These are phyloP conservation scores for Purpureocillium takamizusanense DNA, from an alignment of 2,329 filamentous ascomycete species.

Conservation along the genomic window DNA sequence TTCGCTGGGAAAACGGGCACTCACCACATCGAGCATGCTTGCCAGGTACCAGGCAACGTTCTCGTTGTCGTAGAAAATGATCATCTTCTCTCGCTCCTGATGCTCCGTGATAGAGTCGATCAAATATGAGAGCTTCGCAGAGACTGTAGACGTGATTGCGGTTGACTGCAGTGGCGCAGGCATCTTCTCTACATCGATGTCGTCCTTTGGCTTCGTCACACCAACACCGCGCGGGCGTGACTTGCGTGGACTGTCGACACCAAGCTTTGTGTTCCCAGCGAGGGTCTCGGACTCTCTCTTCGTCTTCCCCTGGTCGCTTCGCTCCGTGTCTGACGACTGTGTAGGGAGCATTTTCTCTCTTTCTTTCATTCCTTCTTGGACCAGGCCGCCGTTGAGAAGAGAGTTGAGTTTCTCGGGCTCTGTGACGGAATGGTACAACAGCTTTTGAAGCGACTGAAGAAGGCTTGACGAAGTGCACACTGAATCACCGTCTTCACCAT, in stretches of 20 bases:
- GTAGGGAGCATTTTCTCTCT: conserved; percentile 20
- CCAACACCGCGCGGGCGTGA: conserved; percentile 20
- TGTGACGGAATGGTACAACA: conserved; percentile 35
- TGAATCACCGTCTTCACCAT: conserved; percentile 37
- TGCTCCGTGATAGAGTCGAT: conserved; percentile 62
- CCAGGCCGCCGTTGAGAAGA: conserved; percentile 36
- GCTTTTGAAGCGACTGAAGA: conserved; percentile 42
- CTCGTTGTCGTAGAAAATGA: conserved; percentile 87
- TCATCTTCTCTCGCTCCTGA: conserved; percentile 69
- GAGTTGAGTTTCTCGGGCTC: conserved; percentile 34
- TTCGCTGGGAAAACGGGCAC: conserved; percentile 10
- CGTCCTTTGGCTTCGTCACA: conserved; percentile 11
- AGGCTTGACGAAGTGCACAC: conserved; percentile 41
- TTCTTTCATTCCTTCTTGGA: conserved; percentile 28
- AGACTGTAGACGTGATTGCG: conserved; percentile 67
- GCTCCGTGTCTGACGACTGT: conserved; percentile 5
- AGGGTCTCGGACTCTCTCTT: conserved; percentile 14
- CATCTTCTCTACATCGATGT: conserved; percentile 13
- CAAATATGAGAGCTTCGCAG: conserved; percentile 80
- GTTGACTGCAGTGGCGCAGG: conserved; percentile 46
- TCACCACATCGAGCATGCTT: conserved; percentile 65
- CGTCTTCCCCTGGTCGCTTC: conserved; percentile 6
- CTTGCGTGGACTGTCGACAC: conserved; percentile 24
- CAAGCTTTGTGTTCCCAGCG: conserved; percentile 34
- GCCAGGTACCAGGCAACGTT: conserved; percentile 82